Conservation (phyloP, 2,329 filamentous ascomycete species). For the Dothideomycetidae sp. region DNA sequence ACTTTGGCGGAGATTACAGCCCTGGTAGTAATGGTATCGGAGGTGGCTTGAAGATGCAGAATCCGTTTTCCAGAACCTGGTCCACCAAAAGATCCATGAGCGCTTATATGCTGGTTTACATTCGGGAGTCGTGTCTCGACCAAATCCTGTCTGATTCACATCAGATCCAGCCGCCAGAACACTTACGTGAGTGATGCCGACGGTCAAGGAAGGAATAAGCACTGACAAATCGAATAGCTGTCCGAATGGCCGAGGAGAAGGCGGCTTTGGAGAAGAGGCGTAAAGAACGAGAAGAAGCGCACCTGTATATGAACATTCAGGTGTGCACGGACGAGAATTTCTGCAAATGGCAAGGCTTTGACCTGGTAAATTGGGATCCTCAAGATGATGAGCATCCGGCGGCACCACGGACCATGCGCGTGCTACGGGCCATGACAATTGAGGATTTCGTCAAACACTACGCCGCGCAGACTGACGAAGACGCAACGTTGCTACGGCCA, state of each 20-base stretch:
- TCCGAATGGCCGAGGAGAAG: slow-evolving; percentile 68
- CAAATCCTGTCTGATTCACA: slow-evolving; percentile 63
- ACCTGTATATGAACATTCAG: slow-evolving; percentile 76
- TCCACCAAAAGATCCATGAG: slow-evolving; percentile 61
- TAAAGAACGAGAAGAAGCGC: slow-evolving; percentile 86
- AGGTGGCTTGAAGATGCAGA: slow-evolving; percentile 43
- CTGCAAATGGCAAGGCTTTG: slow-evolving; percentile 65
- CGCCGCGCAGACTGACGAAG: slow-evolving; percentile 53
- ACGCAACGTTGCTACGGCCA: slow-evolving; percentile 58
- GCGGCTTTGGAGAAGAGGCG: slow-evolving; percentile 58
- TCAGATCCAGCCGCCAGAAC: slow-evolving; percentile 64
- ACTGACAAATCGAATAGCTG: slow-evolving; percentile 36
- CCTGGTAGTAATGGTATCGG: slow-evolving; percentile 34
- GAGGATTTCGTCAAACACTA: slow-evolving; percentile 58
- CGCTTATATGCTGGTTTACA: slow-evolving; percentile 98
- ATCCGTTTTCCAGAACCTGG: slow-evolving; percentile 49
- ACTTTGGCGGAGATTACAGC: slow-evolving; percentile 77
- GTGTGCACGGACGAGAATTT: slow-evolving; percentile 75
- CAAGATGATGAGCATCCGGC: slow-evolving; percentile 55
- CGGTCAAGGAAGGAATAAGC: slow-evolving; percentile 4
- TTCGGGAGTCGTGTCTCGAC: slow-evolving; percentile 74
- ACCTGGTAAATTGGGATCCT: slow-evolving; percentile 51
- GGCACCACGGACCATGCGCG: slow-evolving; percentile 55
- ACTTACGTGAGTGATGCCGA: slow-evolving; percentile 50
- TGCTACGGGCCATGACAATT: slow-evolving; percentile 62